Evolutionary conservation across 1,139 yeast genomes (phyloP), one percentile per base, ranked within the genome.

Genomic region (Hemisphaericaspora xylofermentans): DNA sequence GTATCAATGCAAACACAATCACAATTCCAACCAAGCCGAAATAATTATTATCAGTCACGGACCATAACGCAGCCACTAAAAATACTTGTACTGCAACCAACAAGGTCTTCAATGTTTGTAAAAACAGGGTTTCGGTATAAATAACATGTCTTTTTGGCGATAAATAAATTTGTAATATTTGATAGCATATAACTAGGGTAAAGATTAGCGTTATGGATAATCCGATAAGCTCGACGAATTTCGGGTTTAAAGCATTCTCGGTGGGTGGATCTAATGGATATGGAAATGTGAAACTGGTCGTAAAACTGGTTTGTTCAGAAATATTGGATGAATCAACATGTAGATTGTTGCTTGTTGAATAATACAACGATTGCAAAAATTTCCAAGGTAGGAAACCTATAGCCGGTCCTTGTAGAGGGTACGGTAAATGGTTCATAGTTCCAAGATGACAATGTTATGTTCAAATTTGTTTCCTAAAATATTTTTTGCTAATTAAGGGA

Each of bases 241-340:
- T 56, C 1, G 72, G 71, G 46, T 65, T 62, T 16, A 66, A 44
- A 15, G 64, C 53, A 48, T 64, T 67, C 3, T 40, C 41, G 16
- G 35, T 34, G 1, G 42, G 44, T 10, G 49, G 45, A 34, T 42
- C 45, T 24, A 51, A 42, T 15, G 53, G 51, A 12, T 16, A 35
- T 10, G 51, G 51, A 8, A 48, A 40, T n/a, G 33, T 8, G 2
- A 25, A 35, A 3, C 30, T 15, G 3, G 24, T 21, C 14, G 31
- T 14, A 22, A 14, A 17, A 6, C 14, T 19, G n/a, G 6, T n/a
- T 8, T 24, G 14, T 3, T 17, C 5, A 21, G 41, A 33, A 14
- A 28, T 21, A n/a, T 33, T 27, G 17, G 19, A 10, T 17, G 27
- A 13, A 5, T 26, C 29, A 26, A 13, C n/a, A n/a, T n/a, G n/a